Percentiles rank a stretch among this genome's conserved stretches.
Conservation (phyloP, 495 filamentous ascomycete genomes). For the Staphylotrichum tortipilum region DNA sequence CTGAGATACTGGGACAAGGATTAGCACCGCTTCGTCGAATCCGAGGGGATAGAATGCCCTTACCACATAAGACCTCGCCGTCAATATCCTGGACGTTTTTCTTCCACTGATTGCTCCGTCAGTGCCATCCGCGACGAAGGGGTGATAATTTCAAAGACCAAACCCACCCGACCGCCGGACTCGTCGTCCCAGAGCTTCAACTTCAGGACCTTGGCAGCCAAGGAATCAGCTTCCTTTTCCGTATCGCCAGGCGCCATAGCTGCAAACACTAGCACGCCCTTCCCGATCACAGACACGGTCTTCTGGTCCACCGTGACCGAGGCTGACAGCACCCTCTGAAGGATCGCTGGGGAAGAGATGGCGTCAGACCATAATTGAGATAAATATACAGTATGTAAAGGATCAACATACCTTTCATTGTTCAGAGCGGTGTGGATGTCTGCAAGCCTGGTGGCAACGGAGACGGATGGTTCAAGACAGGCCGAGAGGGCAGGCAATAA, state of each 20-base stretch:
- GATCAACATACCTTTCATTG: slow-evolving; percentile 26
- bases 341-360: slow-evolving; percentile 60
- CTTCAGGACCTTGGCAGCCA: slow-evolving; percentile 82
- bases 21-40: neutral
- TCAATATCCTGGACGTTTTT: slow-evolving; percentile 74
- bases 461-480: no score
- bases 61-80: slow-evolving; percentile 88
- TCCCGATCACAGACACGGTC: slow-evolving; percentile 80
- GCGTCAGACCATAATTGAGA: no score
- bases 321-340: slow-evolving; percentile 91
- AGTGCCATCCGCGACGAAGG: slow-evolving; percentile 11
- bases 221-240: slow-evolving; percentile 71
- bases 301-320: slow-evolving; percentile 96
- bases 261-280: slow-evolving; percentile 83
- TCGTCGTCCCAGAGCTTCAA: slow-evolving; percentile 83
- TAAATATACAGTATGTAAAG: no score
- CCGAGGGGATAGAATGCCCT: slow-evolving; percentile 13
- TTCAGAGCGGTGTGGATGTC: no score
- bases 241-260: slow-evolving; percentile 88
- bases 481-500: no score
- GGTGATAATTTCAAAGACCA: neutral
- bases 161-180: slow-evolving; percentile 49
- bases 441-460: no score
- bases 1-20: slow-evolving; percentile 69
- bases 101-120: slow-evolving; percentile 59